Conservation (phyloP, 495 filamentous ascomycete species). For the Elasticomyces elasticus region DNA sequence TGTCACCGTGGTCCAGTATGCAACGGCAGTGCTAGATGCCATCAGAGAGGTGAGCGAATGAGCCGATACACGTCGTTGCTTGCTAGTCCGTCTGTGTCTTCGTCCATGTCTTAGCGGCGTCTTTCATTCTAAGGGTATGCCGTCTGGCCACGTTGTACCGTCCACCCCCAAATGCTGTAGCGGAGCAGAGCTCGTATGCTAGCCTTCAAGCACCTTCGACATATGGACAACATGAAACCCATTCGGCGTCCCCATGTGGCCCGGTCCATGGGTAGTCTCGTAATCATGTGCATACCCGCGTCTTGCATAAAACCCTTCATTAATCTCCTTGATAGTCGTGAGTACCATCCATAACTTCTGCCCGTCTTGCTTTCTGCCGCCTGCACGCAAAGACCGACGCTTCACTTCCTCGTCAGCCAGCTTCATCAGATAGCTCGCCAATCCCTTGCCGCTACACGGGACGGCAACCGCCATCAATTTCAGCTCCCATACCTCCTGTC, state of each 20-base stretch:
- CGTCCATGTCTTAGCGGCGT: no score
- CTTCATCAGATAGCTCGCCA: constrained; percentile 14
- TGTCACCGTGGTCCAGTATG: no score
- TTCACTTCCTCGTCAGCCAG: constrained; percentile 10
- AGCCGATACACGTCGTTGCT: no score
- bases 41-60: no score
- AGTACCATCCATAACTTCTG: constrained; percentile 8
- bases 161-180: background rate
- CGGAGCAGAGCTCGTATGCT: background rate
- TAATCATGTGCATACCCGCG: constrained; percentile 13
- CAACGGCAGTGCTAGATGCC: no score
- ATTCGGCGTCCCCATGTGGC: constrained; percentile 6
- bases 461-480: constrained; percentile 10
- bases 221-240: constrained; percentile 19
- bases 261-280: constrained; percentile 8
- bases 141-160: background rate
- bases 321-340: constrained; percentile 16
- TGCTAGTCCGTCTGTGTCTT: no score
- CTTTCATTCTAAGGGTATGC: background rate
- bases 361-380: background rate
- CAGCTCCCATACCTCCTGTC: constrained; percentile 15
- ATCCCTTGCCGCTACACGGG: constrained; percentile 1
- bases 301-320: constrained; percentile 6
- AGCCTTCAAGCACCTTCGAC: constrained; percentile 3
- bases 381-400: constrained; percentile 1